Evolutionary conservation across 768 basidiomycete species (phyloP), one percentile per base, ranked within the genome.

Genomic region (Daedalea quercina): DNA sequence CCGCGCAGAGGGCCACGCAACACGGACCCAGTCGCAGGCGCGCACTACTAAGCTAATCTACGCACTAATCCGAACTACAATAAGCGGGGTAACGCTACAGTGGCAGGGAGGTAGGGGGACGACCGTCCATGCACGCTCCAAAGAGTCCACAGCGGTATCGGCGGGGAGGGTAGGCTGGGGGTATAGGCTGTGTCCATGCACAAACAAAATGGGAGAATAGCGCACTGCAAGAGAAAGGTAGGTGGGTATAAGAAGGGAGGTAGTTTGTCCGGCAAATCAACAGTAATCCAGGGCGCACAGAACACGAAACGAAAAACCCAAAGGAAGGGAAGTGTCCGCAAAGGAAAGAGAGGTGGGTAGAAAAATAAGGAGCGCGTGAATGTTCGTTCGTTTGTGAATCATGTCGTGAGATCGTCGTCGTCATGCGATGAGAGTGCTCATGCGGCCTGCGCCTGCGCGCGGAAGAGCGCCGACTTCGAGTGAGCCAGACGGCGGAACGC

Each of bases 391-490:
- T 31, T 31, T n/a, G 28, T 4, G 28, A 40, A 37, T 25, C 26
- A 44, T 28, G 17, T 44, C 26, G 22, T 25, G 46, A 26, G 43
- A 35, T 33, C 46, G 25, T 51, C 59, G 42, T 40, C 42, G 31
- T 24, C 44, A 34, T 49, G 34, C 54, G 9, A 45, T 35, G 43
- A 56, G 26, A 28, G 35, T 41, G 26, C 46, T 44, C 12, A 37
- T 20, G 48, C 9, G 20, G 47, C 48, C n/a, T 51, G 26, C 47
- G 55, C 52, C 55, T 61, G 64, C 44, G 52, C 55, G 25, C 74
- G 71, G 63, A 77, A 69, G 50, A 76, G 66, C 52, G 71, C 69
- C 47, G 75, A 76, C 58, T 69, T 70, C 46, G 75, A 76, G 54
- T 73, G 73, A 51, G 76, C 71, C 41, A 76, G 61, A 47, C 72